These are phyloP conservation scores for Paramecium sonneborni DNA, from an alignment of 73 alveolate species.

Conservation along the genomic window DNA sequence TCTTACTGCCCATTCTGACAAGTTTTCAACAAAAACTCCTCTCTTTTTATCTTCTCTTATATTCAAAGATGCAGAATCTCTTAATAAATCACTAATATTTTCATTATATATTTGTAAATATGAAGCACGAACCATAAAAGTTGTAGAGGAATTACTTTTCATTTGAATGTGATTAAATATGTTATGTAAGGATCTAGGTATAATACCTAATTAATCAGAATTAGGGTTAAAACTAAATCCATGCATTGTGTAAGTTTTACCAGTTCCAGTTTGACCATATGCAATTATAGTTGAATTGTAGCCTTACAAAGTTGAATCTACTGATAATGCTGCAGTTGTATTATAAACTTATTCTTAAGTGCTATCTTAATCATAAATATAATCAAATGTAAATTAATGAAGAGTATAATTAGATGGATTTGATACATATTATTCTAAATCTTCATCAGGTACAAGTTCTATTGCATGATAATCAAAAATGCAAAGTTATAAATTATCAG, in stretches of 20 bases:
- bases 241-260: constrained; percentile 92
- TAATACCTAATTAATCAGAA: constrained; percentile 72
- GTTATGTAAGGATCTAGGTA: constrained; percentile 80
- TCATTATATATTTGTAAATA: constrained; percentile 92
- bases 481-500: constrained; percentile 73
- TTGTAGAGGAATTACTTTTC: constrained; percentile 69
- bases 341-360: constrained; percentile 78
- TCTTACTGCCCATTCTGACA: constrained; percentile 97
- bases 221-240: constrained; percentile 76
- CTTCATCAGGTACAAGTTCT: constrained; percentile 73
- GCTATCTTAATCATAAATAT: constrained; percentile 79
- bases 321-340: constrained; percentile 78
- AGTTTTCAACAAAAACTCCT: constrained; percentile 97
- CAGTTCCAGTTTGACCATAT: constrained; percentile 93
- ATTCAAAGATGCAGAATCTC: constrained; percentile 61
- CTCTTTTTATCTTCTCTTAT: constrained; percentile 96
- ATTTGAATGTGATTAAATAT: constrained; percentile 78
- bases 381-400: constrained; percentile 87
- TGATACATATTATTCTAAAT: constrained; percentile 69
- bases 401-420: constrained; percentile 37
- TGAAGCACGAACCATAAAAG: constrained; percentile 83
- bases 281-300: constrained; percentile 82
- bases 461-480: constrained; percentile 80
- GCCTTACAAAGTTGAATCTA: constrained; percentile 78
- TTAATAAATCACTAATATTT: constrained; percentile 74